phyloP scores from a whole-genome alignment of 2,329 filamentous ascomycete species.

The Paecilomyces sp. region DNA sequence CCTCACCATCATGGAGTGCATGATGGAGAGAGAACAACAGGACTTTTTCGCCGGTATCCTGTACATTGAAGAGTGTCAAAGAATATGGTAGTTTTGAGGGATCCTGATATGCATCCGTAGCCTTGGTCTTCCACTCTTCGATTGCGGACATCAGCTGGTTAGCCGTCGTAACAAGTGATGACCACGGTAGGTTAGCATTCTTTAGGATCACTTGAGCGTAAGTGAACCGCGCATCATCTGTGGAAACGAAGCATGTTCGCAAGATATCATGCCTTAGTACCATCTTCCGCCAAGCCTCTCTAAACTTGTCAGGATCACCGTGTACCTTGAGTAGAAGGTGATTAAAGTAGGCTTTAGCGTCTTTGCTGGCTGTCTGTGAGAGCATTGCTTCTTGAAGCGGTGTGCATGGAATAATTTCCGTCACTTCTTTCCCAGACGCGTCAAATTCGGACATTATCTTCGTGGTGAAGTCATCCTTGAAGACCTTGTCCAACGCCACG shows the following conservation, averaged over 20 bases:
- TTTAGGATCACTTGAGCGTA: slow-evolving; percentile 66
- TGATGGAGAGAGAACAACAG: slow-evolving; percentile 61
- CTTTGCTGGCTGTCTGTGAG: slow-evolving; percentile 43
- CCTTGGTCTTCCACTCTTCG: slow-evolving; percentile 36
- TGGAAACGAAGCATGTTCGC: slow-evolving; percentile 66
- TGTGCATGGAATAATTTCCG: slow-evolving; percentile 68
- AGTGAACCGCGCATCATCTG: slow-evolving; percentile 52
- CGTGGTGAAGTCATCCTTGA: slow-evolving; percentile 20
- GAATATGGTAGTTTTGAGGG: slow-evolving; percentile 22
- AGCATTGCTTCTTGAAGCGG: slow-evolving; percentile 87
- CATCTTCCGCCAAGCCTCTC: slow-evolving; percentile 56
- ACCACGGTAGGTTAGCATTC: slow-evolving; percentile 38
- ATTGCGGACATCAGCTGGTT: slow-evolving; percentile 29
- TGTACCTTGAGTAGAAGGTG: slow-evolving; percentile 58
- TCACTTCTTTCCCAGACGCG: slow-evolving; percentile 30
- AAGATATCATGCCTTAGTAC: slow-evolving; percentile 65
- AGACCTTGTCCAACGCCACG: slow-evolving; percentile 4
- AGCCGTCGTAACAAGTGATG: slow-evolving; percentile 36
- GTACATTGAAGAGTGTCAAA: slow-evolving; percentile 14
- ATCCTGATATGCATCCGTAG: slow-evolving; percentile 12
- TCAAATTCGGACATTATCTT: slow-evolving; percentile 27
- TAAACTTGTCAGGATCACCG: slow-evolving; percentile 45
- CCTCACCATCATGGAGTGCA: slow-evolving; percentile 78
- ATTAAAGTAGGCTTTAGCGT: slow-evolving; percentile 61
- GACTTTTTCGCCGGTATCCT: slow-evolving; percentile 5